Conservation (phyloP, 208 protist genomes). For the Balamuthia mandrillaris region DNA sequence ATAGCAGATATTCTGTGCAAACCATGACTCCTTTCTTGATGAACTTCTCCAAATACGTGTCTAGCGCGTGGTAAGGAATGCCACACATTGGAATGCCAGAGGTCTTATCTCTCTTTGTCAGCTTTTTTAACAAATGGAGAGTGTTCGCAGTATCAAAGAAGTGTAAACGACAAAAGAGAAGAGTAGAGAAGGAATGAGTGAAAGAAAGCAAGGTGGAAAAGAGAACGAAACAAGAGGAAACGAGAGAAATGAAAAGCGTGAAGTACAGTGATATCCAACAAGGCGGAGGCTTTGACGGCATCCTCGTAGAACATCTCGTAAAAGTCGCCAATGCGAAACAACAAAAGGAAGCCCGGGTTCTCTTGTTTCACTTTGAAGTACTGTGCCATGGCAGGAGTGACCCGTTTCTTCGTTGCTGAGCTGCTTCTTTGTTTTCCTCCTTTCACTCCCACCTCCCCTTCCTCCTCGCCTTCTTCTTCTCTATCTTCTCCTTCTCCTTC, state of each 20-base stretch:
- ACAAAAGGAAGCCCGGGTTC: constrained; percentile 38
- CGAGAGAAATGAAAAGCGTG: not conserved
- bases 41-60: constrained; percentile 42
- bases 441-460: too few species aligned
- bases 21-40: constrained; percentile 32
- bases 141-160: too few species aligned
- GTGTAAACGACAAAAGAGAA: too few species aligned
- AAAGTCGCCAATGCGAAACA: constrained; percentile 61
- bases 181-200: too few species aligned
- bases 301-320: constrained; percentile 64
- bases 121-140: constrained; percentile 35
- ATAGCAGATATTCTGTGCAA: too few species aligned
- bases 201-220: too few species aligned
- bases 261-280: constrained; percentile 53
- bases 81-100: constrained; percentile 53
- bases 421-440: too few species aligned
- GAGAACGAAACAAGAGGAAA: not conserved
- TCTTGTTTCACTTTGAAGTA: constrained; percentile 39
- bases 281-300: constrained; percentile 40
- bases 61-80: constrained; percentile 45
- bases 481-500: too few species aligned
- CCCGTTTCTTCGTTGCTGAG: not conserved
- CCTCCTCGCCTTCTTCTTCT: too few species aligned
- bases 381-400: constrained; percentile 42
- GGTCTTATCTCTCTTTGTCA: constrained; percentile 45